phyloP scores from a whole-genome alignment of 495 filamentous ascomycete genomes.

The Annulohypoxylon stygium region DNA sequence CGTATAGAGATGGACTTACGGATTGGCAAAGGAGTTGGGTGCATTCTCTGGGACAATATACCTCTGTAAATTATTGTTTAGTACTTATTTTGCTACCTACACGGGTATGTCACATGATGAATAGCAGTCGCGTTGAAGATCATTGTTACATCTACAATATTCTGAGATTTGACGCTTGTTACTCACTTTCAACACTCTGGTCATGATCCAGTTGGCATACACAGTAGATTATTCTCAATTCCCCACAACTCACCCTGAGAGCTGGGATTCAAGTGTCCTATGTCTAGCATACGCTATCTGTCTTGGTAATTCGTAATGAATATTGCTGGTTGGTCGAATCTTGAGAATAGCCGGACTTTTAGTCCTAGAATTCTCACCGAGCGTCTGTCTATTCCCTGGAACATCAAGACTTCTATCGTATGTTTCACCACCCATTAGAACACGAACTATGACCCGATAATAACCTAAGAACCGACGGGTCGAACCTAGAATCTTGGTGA shows the following conservation, averaged over 20 bases:
- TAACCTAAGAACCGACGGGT: conserved; percentile 9
- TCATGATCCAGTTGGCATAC: neutral
- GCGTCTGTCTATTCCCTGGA: neutral
- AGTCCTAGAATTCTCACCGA: conserved; percentile 2
- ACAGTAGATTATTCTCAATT: neutral
- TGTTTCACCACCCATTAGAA: conserved; percentile 3
- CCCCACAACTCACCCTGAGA: neutral
- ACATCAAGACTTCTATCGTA: neutral
- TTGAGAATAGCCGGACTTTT: neutral
- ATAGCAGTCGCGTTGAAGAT: conserved; percentile 11
- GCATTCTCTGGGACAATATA: conserved; percentile 16
- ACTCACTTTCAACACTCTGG: neutral
- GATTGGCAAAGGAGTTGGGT: conserved; percentile 27
- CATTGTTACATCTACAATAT: neutral
- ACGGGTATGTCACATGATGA: conserved; percentile 5
- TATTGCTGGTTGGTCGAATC: conserved; percentile 1
- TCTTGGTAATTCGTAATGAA: neutral
- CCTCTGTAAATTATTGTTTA: conserved; percentile 29
- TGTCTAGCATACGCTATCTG: neutral
- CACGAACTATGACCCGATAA: conserved; percentile 1
- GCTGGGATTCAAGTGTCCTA: neutral
- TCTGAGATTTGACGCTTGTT: neutral
- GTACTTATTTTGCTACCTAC: conserved; percentile 7
- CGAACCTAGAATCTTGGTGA: conserved; percentile 7
- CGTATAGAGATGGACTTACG: conserved; percentile 16